Evolutionary conservation across 1,284 basidiomycete genomes (phyloP).

Genomic region (Pyrrhoderma noxium): DNA sequence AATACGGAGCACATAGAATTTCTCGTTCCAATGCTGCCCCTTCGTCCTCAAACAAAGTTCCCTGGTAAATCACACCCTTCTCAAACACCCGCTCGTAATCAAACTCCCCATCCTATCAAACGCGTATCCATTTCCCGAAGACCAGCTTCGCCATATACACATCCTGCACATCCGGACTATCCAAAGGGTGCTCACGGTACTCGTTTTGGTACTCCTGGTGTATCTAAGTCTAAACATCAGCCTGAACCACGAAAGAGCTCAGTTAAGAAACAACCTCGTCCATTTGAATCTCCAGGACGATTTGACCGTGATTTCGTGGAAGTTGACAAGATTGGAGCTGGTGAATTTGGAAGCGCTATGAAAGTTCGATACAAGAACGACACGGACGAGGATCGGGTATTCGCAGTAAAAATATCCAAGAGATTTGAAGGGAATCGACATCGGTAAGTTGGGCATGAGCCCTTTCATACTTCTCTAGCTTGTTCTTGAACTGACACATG

Average conservation of each 20-base stretch:
- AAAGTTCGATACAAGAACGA: constrained; percentile 74
- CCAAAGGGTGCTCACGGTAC: constrained; percentile 18
- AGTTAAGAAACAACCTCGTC: not conserved
- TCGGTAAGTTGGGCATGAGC: constrained; percentile 67
- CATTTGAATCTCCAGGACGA: constrained; percentile 45
- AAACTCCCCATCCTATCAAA: constrained; percentile 19
- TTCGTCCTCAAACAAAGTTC: constrained; percentile 36
- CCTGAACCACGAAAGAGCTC: constrained; percentile 13
- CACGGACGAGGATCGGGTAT: constrained; percentile 45
- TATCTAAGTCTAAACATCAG: constrained; percentile 21
- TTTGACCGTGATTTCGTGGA: constrained; percentile 79
- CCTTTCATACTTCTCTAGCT: not conserved
- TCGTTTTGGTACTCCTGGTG: constrained; percentile 6
- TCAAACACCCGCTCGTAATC: constrained; percentile 29
- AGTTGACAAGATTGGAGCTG: constrained; percentile 80
- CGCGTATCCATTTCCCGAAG: constrained; percentile 11
- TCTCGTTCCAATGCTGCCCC: constrained; percentile 39
- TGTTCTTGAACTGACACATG: not conserved
- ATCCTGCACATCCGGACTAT: constrained; percentile 13
- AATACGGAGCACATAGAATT: constrained; percentile 35
- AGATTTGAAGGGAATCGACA: constrained; percentile 88
- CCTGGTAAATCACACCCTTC: constrained; percentile 27
- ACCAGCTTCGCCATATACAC: constrained; percentile 2
- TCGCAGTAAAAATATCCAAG: constrained; percentile 93
- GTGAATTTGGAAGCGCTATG: constrained; percentile 92